Conservation (phyloP, 2,329 filamentous ascomycete species). For the Aspergillus glaucus region DNA sequence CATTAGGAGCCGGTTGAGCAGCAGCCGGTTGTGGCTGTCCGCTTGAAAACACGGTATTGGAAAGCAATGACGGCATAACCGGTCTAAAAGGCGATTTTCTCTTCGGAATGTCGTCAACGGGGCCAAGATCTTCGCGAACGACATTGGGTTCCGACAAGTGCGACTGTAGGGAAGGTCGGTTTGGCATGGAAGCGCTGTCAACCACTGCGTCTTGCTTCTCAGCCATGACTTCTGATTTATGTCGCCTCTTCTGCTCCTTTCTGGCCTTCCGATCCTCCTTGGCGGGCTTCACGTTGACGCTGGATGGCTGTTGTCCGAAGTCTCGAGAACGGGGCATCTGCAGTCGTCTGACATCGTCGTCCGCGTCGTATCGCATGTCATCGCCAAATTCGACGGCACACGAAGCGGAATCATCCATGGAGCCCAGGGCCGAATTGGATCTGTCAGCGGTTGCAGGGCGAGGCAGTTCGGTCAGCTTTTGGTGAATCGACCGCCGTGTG, state of each 20-base stretch:
- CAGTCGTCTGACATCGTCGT: slow-evolving; percentile 15
- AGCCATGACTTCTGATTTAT: slow-evolving; percentile 12
- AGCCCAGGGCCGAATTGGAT: slow-evolving; percentile 16
- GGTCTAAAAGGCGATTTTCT: slow-evolving; percentile 25
- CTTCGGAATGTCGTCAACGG: slow-evolving; percentile 13
- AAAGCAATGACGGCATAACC: slow-evolving; percentile 24
- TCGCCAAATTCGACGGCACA: slow-evolving; percentile 22
- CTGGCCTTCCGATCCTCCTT: slow-evolving; percentile 9
- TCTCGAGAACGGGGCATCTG: slow-evolving; percentile 23
- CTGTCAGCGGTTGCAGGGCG: slow-evolving; percentile 10
- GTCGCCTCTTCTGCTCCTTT: slow-evolving; percentile 19
- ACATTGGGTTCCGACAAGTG: slow-evolving; percentile 7
- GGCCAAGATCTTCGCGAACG: background rate
- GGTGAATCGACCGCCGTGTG: slow-evolving; percentile 18
- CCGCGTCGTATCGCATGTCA: slow-evolving; percentile 23
- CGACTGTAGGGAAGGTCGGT: slow-evolving; percentile 11
- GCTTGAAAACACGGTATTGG: slow-evolving; percentile 30
- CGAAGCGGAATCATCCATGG: slow-evolving; percentile 15
- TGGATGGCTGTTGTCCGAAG: slow-evolving; percentile 17
- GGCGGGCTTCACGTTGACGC: slow-evolving; percentile 8
- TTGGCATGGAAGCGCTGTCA: background rate
- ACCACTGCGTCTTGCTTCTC: slow-evolving; percentile 2
- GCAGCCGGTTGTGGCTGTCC: slow-evolving; percentile 11
- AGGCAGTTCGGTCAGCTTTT: slow-evolving; percentile 14
- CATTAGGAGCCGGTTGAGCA: slow-evolving; percentile 1